These are phyloP conservation scores for Aristolochia fimbriata DNA, from an alignment of 164 flowering plant species.

Conservation along the genomic window DNA sequence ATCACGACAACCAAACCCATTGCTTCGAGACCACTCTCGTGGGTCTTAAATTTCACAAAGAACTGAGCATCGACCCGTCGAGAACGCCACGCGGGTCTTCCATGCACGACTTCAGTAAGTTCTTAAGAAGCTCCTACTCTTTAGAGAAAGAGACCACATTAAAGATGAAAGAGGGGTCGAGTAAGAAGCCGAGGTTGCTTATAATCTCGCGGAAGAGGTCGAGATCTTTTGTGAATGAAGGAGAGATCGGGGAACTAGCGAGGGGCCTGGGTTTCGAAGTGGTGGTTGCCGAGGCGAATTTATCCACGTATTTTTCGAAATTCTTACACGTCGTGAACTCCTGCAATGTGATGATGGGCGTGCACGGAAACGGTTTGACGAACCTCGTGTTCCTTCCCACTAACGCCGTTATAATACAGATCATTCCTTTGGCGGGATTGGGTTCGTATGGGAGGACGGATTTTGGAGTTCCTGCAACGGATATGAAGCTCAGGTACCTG, in stretches of 20 bases:
- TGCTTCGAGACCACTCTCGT: constrained; percentile 38
- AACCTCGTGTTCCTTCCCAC: constrained; percentile 71
- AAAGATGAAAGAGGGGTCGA: constrained; percentile 2
- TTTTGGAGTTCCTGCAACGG: constrained; percentile 46
- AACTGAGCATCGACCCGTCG: constrained; percentile 37
- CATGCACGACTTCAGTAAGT: constrained; percentile 37
- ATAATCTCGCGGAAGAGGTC: constrained; percentile 42
- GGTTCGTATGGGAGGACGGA: constrained; percentile 27
- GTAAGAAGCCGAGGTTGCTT: constrained; percentile 42
- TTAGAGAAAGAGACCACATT: constrained; percentile 27
- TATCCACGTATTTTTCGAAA: constrained; percentile 9
- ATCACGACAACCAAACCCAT: constrained; percentile 28
- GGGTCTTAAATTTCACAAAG: constrained; percentile 46
- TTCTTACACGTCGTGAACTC: constrained; percentile 53
- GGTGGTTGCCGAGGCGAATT: constrained; percentile 29
- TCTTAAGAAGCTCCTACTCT: constrained; percentile 37
- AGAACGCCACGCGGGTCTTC: constrained; percentile 28
- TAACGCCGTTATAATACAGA: constrained; percentile 56
- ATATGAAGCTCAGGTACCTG: constrained; percentile 57
- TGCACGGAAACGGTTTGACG: constrained; percentile 87
- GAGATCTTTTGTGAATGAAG: constrained; percentile 35
- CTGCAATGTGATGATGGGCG: constrained; percentile 69
- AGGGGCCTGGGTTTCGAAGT: constrained; percentile 49
- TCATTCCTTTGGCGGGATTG: constrained; percentile 51
- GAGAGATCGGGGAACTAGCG: constrained; percentile 29